Evolutionary conservation across 768 basidiomycete genomes (phyloP).

Genomic region (Boletus huronensis): DNA sequence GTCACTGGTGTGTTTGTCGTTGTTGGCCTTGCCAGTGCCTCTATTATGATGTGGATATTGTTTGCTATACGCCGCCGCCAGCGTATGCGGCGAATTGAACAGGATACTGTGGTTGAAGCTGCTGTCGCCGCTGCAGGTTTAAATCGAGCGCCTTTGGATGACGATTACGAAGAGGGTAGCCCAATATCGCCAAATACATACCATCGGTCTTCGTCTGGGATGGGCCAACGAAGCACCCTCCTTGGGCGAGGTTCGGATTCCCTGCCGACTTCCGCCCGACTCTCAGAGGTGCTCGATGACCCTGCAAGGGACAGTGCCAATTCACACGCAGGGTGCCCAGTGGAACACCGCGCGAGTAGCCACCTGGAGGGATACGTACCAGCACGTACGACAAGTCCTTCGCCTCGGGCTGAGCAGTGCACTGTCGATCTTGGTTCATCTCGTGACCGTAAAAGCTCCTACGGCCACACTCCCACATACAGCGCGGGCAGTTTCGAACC

Average conservation of each 20-base stretch:
- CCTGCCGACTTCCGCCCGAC: conserved; percentile 30
- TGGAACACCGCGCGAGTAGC: conserved; percentile 10
- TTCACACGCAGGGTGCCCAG: conserved; percentile 48
- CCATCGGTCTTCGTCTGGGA: conserved; percentile 30
- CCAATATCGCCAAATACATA: conserved; percentile 17
- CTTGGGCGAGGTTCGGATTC: conserved; percentile 18
- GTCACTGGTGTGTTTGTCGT: conserved; percentile 90
- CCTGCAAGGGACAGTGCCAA: conserved; percentile 36
- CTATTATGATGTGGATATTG: conserved; percentile 64
- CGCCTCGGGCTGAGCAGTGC: conserved; percentile 30
- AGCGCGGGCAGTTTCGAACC: conserved; percentile 61
- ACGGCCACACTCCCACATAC: conserved; percentile 44
- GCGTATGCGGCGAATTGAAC: conserved; percentile 56
- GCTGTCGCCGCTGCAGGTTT: conserved; percentile 69
- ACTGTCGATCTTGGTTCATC: conserved; percentile 26
- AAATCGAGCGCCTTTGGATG: conserved; percentile 62
- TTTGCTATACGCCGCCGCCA: conserved; percentile 69
- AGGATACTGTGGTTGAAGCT: conserved; percentile 69
- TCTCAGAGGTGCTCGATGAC: conserved; percentile 31
- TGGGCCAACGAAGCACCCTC: conserved; percentile 38
- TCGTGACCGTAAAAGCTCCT: conserved; percentile 31
- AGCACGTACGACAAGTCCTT: conserved; percentile 46
- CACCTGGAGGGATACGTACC: conserved; percentile 41
- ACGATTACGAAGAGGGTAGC: conserved; percentile 51
- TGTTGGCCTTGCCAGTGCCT: conserved; percentile 75